Percentiles rank a stretch among this genome's conserved stretches.
These are phyloP conservation scores for Scedosporium apiospermum DNA, from an alignment of 2,329 filamentous ascomycete species.

Conservation along the genomic window DNA sequence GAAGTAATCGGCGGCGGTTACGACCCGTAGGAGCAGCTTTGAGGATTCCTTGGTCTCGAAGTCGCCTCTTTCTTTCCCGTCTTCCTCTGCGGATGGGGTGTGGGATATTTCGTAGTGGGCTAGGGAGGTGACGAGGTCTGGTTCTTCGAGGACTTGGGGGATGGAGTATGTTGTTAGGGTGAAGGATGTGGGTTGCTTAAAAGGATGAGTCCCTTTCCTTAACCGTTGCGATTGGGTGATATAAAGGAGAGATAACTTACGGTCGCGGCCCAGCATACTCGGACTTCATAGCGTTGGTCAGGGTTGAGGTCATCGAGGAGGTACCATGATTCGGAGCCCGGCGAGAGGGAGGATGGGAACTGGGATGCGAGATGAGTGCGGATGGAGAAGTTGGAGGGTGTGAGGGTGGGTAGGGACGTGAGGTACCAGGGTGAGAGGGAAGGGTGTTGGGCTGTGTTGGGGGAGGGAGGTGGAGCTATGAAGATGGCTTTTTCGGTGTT, in stretches of 20 bases:
- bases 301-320: conserved; percentile 61
- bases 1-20: conserved; percentile 77
- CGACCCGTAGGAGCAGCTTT: conserved; percentile 62
- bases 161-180: conserved; percentile 56
- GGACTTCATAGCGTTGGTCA: conserved; percentile 76
- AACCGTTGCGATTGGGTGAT: background rate
- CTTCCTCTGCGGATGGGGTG: background rate
- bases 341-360: conserved; percentile 49
- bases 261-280: conserved; percentile 87
- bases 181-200: conserved; percentile 79
- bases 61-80: background rate
- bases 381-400: conserved; percentile 44
- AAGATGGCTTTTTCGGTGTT: conserved; percentile 94
- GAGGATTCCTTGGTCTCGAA: conserved; percentile 26
- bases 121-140: conserved; percentile 56
- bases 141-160: conserved; percentile 48
- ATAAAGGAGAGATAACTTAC: conserved; percentile 54
- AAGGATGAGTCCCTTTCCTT: conserved; percentile 7
- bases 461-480: conserved; percentile 52
- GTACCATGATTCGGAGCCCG: conserved; percentile 67
- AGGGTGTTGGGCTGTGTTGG: conserved; percentile 39
- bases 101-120: conserved; percentile 17
- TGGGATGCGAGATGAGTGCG: conserved; percentile 56
- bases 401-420: conserved; percentile 57
- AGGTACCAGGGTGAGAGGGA: conserved; percentile 27